These are phyloP conservation scores for Tricholoma saponaceum DNA, from an alignment of 768 basidiomycete species.

Conservation along the genomic window DNA sequence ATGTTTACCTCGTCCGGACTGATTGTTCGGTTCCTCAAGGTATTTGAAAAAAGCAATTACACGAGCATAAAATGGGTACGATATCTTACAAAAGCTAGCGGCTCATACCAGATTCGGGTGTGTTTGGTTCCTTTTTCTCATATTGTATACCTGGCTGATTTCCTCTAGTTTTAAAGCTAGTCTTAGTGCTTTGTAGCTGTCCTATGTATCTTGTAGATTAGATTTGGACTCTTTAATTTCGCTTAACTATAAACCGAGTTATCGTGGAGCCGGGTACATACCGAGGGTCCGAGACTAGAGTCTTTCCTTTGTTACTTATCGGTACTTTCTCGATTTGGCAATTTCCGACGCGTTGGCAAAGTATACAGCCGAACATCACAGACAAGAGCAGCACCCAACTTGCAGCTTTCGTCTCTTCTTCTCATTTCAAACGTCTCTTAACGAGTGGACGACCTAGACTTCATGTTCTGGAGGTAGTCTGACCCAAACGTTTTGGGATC, in stretches of 20 bases:
- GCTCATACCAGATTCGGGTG: conserved; percentile 91
- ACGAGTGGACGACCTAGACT: conserved; percentile 13
- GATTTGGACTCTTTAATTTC: neutral
- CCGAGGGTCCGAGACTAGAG: neutral
- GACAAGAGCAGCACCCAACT: neutral
- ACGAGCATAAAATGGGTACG: conserved; percentile 95
- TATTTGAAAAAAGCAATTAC: conserved; percentile 95
- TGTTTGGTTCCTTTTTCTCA: conserved; percentile 26
- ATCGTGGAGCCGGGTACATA: neutral
- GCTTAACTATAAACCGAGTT: neutral
- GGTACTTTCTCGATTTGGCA: conserved; percentile 1
- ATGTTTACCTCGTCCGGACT: conserved; percentile 98
- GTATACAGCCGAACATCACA: conserved; percentile 2
- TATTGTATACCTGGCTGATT: neutral
- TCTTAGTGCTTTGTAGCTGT: neutral
- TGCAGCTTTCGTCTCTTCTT: conserved; percentile 8
- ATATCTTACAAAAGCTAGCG: conserved; percentile 91
- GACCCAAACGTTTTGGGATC: conserved; percentile 24
- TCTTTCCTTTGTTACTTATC: neutral
- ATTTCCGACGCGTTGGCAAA: conserved; percentile 11
- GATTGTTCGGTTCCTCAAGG: conserved; percentile 95
- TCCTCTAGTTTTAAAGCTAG: neutral
- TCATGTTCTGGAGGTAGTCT: conserved; percentile 54
- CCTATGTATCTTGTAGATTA: conserved; percentile 4
- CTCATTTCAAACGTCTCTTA: conserved; percentile 11